These are phyloP conservation scores for Cnidoscolus chayamansa DNA, from an alignment of 441 rosid genomes.

Conservation along the genomic window DNA sequence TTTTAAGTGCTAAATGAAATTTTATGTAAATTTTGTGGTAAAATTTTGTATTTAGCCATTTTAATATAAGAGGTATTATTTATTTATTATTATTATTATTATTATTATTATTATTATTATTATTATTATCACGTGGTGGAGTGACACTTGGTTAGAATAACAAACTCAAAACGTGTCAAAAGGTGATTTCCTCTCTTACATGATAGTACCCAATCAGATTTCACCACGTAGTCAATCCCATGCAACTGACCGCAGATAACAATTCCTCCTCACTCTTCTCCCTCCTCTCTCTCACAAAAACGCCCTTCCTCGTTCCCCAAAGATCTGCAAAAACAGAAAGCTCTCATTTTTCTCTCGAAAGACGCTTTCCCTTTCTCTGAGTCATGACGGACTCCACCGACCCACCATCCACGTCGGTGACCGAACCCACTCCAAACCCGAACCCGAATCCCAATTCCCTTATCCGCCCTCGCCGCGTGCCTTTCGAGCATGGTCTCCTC, in stretches of 20 bases:
- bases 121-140: too few species aligned
- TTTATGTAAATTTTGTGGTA: too few species aligned
- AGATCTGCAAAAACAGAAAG: constrained; percentile 30
- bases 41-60: too few species aligned
- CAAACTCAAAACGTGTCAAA: constrained; percentile 6
- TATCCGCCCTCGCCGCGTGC: constrained; percentile 80
- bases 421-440: constrained; percentile 32
- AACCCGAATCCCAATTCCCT: constrained; percentile 38
- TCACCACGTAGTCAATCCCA: constrained; percentile 4
- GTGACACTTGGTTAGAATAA: neutral
- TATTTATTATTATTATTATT: too few species aligned
- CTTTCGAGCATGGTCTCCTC: constrained; percentile 91
- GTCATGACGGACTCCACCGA: constrained; percentile 63
- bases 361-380: constrained; percentile 22
- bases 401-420: constrained; percentile 42
- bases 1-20: too few species aligned
- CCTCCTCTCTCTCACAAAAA: constrained; percentile 12
- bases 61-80: too few species aligned
- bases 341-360: constrained; percentile 16
- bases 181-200: neutral
- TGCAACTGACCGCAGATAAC: constrained; percentile 15
- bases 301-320: constrained; percentile 28
- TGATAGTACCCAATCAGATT: neutral
- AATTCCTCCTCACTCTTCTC: constrained; percentile 18
- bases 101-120: too few species aligned